Evolutionary conservation across 176 grass and related monocot genomes (phyloP).

Genomic region (Eremochloa ophiuroides): DNA sequence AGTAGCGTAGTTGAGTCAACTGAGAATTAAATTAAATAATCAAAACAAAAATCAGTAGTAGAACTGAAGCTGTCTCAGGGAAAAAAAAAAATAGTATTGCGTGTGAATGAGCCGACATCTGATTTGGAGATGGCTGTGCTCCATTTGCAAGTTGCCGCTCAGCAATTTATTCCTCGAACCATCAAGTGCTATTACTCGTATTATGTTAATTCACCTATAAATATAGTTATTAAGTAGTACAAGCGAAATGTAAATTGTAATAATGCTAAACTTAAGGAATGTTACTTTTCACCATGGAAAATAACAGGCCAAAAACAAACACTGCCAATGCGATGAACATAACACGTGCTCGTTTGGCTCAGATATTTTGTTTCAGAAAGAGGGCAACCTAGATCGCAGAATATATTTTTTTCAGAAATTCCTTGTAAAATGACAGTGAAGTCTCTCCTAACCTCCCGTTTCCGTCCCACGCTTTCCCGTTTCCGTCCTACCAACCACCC

Average conservation of each 20-base stretch:
- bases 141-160: not conserved
- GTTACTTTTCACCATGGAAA: not conserved
- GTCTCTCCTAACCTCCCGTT: slow-evolving; percentile 30
- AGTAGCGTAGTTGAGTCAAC: not conserved
- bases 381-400: not conserved
- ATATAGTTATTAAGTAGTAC: too few species aligned
- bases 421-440: slow-evolving; percentile 34
- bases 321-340: not conserved
- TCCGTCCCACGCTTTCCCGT: slow-evolving; percentile 11
- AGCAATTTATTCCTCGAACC: not conserved
- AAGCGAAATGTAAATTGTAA: too few species aligned
- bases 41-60: not conserved
- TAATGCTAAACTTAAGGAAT: not conserved
- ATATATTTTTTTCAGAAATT: not conserved
- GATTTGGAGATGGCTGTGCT: not conserved
- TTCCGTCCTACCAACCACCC: slow-evolving; percentile 54
- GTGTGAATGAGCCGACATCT: not conserved
- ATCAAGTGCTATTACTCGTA: not conserved
- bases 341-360: not conserved
- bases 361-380: not conserved
- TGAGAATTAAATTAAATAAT: not conserved
- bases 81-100: not conserved
- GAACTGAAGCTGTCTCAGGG: too few species aligned
- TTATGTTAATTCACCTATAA: not conserved
- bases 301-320: not conserved